phyloP scores from a whole-genome alignment of 768 basidiomycete species.

The Agaricus blazei region DNA sequence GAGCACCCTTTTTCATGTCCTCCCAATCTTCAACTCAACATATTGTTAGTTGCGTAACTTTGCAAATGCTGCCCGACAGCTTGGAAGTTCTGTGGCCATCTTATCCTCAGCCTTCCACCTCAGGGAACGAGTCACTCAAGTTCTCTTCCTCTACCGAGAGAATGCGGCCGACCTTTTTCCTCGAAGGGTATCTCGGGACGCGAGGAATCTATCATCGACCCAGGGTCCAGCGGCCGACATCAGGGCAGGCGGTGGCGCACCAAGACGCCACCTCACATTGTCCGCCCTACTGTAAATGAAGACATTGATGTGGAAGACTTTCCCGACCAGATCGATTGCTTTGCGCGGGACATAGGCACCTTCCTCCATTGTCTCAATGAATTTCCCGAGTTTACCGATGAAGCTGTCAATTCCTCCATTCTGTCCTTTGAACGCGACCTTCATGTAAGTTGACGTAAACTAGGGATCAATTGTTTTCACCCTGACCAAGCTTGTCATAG shows the following conservation, averaged over 20 bases:
- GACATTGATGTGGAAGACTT: constrained; percentile 61
- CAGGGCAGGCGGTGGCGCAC: constrained; percentile 27
- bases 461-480: not conserved
- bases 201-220: constrained; percentile 25
- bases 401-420: constrained; percentile 65
- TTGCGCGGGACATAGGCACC: constrained; percentile 62
- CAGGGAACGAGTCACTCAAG: constrained; percentile 61
- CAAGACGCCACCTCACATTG: constrained; percentile 43
- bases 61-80: constrained; percentile 69
- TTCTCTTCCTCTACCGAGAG: constrained; percentile 67
- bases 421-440: constrained; percentile 65
- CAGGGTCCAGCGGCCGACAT: constrained; percentile 26
- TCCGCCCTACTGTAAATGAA: constrained; percentile 48
- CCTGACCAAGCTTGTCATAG: constrained; percentile 24
- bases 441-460: constrained; percentile 34
- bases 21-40: constrained; percentile 1
- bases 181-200: constrained; percentile 46
- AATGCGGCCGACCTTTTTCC: constrained; percentile 76
- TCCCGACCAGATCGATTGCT: constrained; percentile 55
- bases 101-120: constrained; percentile 70
- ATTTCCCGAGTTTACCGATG: constrained; percentile 75
- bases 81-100: constrained; percentile 74
- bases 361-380: constrained; percentile 72
- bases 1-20: not conserved
- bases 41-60: constrained; percentile 64